These are phyloP conservation scores for Mucor mucedo DNA, from an alignment of 371 early-diverging fungal genomes.

Conservation along the genomic window DNA sequence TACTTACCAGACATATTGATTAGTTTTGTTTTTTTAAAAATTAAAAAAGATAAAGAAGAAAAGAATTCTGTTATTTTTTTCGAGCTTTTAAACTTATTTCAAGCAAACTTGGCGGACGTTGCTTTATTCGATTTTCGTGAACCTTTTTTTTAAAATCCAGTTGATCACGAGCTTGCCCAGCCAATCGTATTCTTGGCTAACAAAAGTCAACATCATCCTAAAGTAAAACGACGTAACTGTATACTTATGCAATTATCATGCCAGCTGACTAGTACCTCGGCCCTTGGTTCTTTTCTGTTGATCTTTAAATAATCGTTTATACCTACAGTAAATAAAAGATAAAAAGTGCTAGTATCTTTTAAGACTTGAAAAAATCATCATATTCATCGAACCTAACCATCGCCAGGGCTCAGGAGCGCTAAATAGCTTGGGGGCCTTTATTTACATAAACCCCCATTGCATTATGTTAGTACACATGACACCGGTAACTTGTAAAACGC, in stretches of 20 bases:
- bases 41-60: conserved; percentile 9
- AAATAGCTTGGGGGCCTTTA: no score
- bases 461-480: no score
- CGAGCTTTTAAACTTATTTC: conserved; percentile 8
- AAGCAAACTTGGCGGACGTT: conserved; percentile 11
- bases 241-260: neutral
- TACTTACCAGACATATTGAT: conserved; percentile 11
- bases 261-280: neutral
- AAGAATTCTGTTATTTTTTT: neutral
- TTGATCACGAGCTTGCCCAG: neutral
- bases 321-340: no score
- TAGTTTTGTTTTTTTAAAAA: neutral
- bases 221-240: conserved; percentile 6
- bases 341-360: no score
- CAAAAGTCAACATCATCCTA: neutral
- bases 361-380: no score
- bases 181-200: neutral
- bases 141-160: neutral
- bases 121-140: neutral
- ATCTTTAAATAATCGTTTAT: no score
- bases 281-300: no score
- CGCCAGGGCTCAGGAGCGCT: no score
- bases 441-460: no score
- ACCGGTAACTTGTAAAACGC: no score
- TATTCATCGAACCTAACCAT: no score